Evolutionary conservation across 2,329 filamentous ascomycete species (phyloP).

Genomic region (Botrytis fabae): DNA sequence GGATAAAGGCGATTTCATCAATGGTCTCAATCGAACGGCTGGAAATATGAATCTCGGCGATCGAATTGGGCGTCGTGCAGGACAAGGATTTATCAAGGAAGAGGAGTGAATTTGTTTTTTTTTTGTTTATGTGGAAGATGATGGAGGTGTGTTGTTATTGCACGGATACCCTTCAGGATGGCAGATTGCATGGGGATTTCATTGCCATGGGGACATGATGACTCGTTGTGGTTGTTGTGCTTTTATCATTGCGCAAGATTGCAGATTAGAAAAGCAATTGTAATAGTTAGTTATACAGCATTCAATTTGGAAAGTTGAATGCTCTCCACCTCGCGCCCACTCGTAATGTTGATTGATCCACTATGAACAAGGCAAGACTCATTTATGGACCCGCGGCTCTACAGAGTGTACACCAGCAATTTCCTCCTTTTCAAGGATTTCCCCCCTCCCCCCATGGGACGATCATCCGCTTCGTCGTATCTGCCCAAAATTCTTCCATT

Average conservation of each 20-base stretch:
- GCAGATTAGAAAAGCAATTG: neutral
- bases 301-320: neutral
- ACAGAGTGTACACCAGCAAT: neutral
- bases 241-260: constrained; percentile 5
- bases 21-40: constrained; percentile 60
- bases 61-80: constrained; percentile 50
- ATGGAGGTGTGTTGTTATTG: constrained; percentile 4
- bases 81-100: constrained; percentile 49
- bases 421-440: constrained; percentile 15
- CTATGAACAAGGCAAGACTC: neutral
- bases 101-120: constrained; percentile 38
- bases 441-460: constrained; percentile 14
- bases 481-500: neutral
- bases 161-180: neutral
- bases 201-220: neutral
- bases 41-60: constrained; percentile 53
- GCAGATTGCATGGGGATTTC: neutral
- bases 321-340: constrained; percentile 8
- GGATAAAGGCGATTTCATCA: constrained; percentile 64
- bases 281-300: neutral
- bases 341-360: neutral
- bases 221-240: neutral
- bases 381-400: neutral
- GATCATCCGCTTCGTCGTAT: constrained; percentile 19
- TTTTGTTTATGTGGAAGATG: neutral